phyloP scores from a whole-genome alignment of 202 grass and related monocot species.

The Musa balbisiana region DNA sequence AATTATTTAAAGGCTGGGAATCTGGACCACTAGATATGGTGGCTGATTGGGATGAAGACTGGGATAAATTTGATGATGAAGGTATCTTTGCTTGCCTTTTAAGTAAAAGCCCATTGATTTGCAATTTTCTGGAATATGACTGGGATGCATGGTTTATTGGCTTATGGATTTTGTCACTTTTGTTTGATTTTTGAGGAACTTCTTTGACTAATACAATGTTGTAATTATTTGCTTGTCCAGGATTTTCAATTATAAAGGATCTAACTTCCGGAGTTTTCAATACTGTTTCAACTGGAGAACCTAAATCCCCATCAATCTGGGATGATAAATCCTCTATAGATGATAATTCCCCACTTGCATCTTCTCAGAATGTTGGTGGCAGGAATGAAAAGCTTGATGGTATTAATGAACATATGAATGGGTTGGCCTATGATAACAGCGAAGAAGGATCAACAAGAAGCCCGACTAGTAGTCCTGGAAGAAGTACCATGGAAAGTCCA shows the following conservation, averaged over 20 bases:
- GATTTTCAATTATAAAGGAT: slow-evolving; percentile 46
- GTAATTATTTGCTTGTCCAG: background rate
- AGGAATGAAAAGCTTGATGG: slow-evolving; percentile 50
- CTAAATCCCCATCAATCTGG: slow-evolving; percentile 63
- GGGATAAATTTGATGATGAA: slow-evolving; percentile 99
- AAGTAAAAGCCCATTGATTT: background rate
- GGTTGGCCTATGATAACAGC: slow-evolving; percentile 62
- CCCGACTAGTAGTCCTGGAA: slow-evolving; percentile 57
- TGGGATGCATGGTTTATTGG: background rate
- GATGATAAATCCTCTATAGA: slow-evolving; percentile 49
- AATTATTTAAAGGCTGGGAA: slow-evolving; percentile 66
- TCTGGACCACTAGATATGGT: slow-evolving; percentile 61
- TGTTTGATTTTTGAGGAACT: background rate
- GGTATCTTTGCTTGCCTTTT: slow-evolving; percentile 24
- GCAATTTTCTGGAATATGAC: background rate
- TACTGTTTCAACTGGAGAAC: slow-evolving; percentile 42
- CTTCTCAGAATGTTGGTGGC: slow-evolving; percentile 61
- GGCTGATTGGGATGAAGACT: slow-evolving; percentile 88
- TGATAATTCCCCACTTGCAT: slow-evolving; percentile 57
- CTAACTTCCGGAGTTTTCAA: slow-evolving; percentile 58
- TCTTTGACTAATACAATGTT: background rate
- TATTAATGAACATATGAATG: slow-evolving; percentile 41
- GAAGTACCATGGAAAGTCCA: slow-evolving; percentile 78
- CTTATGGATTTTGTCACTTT: background rate
- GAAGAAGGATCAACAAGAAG: slow-evolving; percentile 59